A percentile compares a stretch with the other conserved stretches of the same genome.
Evolutionary conservation across 805 yeast species (phyloP).

Genomic region (Candida railenensis): DNA sequence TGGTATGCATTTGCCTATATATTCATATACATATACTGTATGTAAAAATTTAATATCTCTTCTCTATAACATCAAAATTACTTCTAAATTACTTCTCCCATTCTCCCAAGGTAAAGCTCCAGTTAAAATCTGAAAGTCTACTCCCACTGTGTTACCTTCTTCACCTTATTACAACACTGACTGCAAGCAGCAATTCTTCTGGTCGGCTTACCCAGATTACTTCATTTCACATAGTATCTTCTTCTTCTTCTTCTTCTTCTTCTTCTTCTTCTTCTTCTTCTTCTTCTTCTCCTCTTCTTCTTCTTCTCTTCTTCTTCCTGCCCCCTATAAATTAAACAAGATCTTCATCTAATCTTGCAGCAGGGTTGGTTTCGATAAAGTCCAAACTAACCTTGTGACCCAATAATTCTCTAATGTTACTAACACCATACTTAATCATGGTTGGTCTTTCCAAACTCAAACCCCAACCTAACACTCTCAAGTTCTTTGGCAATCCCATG

Average conservation of each 20-base stretch:
- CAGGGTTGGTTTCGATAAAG: slow-evolving; percentile 94
- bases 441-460: slow-evolving; percentile 97
- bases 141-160: too few relatives aligned
- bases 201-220: too few relatives aligned
- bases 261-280: neutral
- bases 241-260: neutral
- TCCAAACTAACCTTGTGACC: slow-evolving; percentile 97
- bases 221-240: too few relatives aligned
- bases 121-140: too few relatives aligned
- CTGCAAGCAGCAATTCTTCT: too few relatives aligned
- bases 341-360: slow-evolving; percentile 84
- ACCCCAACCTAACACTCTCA: slow-evolving; percentile 98
- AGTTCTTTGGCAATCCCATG: slow-evolving; percentile 94
- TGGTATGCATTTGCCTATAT: neutral
- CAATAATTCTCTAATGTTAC: slow-evolving; percentile 91
- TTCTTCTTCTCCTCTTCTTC: neutral
- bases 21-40: neutral
- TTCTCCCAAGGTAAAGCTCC: too few relatives aligned
- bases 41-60: too few relatives aligned
- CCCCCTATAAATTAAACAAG: too few relatives aligned
- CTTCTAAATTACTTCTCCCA: too few relatives aligned
- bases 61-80: neutral
- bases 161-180: too few relatives aligned
- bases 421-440: slow-evolving; percentile 95
- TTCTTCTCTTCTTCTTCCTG: too few relatives aligned